Conservation (phyloP, 2,329 filamentous ascomycete species). For the Mycogone perniciosa region DNA sequence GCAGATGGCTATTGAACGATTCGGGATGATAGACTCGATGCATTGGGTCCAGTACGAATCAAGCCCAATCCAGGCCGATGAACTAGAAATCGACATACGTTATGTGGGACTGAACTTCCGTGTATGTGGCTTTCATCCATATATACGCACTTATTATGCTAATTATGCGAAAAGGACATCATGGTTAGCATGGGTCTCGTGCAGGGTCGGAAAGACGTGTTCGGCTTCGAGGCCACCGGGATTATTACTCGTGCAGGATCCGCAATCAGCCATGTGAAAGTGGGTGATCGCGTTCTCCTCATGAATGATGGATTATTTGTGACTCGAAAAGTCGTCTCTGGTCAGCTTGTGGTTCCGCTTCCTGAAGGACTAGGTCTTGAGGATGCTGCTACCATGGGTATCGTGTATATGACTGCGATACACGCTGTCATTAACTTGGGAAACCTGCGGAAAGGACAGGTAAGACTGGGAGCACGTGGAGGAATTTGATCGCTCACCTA, state of each 20-base stretch:
- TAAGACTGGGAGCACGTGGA: not conserved
- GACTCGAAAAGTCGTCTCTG: not conserved
- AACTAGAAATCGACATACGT: slow-evolving; percentile 29
- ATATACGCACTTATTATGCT: too few species aligned
- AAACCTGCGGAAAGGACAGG: not conserved
- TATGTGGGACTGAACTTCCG: slow-evolving; percentile 15
- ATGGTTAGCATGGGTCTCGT: too few species aligned
- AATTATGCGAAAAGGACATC: too few species aligned
- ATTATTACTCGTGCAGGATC: not conserved
- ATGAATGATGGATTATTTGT: not conserved
- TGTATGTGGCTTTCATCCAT: too few species aligned
- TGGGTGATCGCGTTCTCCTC: not conserved
- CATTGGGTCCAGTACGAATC: slow-evolving; percentile 13
- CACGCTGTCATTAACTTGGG: not conserved
- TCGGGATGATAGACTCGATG: slow-evolving; percentile 18
- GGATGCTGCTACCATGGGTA: not conserved
- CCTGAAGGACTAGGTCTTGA: not conserved
- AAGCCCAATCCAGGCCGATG: slow-evolving; percentile 11
- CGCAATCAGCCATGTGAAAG: not conserved
- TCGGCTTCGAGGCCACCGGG: not conserved
- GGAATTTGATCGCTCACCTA: too few species aligned
- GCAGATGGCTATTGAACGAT: slow-evolving; percentile 10
- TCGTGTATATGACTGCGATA: not conserved
- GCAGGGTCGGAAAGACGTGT: too few species aligned
- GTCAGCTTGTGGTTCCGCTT: not conserved